Evolutionary conservation across 2,329 filamentous ascomycete species (phyloP).

Genomic region (Lasiodiplodia hormozganensis): DNA sequence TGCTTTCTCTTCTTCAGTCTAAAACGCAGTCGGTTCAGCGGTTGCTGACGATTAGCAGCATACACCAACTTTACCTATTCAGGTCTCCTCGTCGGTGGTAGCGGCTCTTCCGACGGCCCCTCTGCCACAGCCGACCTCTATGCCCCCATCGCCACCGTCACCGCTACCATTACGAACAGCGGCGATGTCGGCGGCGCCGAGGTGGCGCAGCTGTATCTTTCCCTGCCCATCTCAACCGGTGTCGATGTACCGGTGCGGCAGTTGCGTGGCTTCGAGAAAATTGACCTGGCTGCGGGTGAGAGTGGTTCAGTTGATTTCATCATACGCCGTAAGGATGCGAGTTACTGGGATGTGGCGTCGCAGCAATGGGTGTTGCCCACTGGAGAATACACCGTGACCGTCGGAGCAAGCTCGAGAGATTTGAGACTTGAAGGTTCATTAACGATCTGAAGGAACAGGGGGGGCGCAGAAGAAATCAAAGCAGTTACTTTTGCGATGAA

Average conservation of each 20-base stretch:
- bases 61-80: slow-evolving; percentile 54
- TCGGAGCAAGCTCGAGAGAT: slow-evolving; percentile 47
- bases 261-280: slow-evolving; percentile 46
- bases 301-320: slow-evolving; percentile 43
- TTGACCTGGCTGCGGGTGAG: slow-evolving; percentile 40
- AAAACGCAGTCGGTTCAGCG: background rate
- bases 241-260: slow-evolving; percentile 41
- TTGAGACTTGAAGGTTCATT: slow-evolving; percentile 33
- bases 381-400: slow-evolving; percentile 42
- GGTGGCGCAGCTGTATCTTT: slow-evolving; percentile 48
- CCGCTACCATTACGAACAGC: slow-evolving; percentile 45
- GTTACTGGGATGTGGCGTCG: slow-evolving; percentile 44
- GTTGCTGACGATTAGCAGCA: slow-evolving; percentile 33
- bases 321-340: slow-evolving; percentile 46
- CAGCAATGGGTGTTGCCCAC: slow-evolving; percentile 45
- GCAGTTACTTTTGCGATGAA: background rate
- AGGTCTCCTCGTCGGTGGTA: slow-evolving; percentile 37
- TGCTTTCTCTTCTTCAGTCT: background rate
- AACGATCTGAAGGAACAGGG: slow-evolving; percentile 33
- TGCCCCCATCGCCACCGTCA: slow-evolving; percentile 44
- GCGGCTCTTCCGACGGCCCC: slow-evolving; percentile 38
- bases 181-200: slow-evolving; percentile 46
- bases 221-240: slow-evolving; percentile 40
- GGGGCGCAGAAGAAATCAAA: too few species aligned
- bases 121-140: slow-evolving; percentile 38